Evolutionary conservation across 192 early-diverging fungal species (phyloP).

Genomic region (Linnemannia elongata): DNA sequence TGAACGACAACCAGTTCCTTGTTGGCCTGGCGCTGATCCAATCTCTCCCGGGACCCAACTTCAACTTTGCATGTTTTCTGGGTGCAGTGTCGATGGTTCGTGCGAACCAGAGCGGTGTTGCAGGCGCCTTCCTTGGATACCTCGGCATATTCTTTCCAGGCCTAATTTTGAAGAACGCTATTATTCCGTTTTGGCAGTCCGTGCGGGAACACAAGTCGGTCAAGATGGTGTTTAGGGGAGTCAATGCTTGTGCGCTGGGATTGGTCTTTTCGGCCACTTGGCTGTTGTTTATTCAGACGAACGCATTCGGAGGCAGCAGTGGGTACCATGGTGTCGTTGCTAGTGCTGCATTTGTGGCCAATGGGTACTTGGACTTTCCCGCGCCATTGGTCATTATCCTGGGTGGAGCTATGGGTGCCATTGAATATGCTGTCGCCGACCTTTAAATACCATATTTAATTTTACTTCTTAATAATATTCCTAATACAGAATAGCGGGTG

Average conservation of each 20-base stretch:
- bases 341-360: constrained; percentile 48
- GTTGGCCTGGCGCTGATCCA: constrained; percentile 76
- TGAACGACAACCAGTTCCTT: constrained; percentile 68
- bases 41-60: constrained; percentile 70
- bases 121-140: constrained; percentile 66
- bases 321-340: constrained; percentile 57
- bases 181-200: constrained; percentile 74
- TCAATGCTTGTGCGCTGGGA: constrained; percentile 75
- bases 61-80: constrained; percentile 76
- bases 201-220: constrained; percentile 57
- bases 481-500: too few relatives aligned
- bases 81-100: constrained; percentile 69
- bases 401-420: constrained; percentile 56
- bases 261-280: constrained; percentile 74
- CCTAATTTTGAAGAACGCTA: constrained; percentile 66
- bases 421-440: constrained; percentile 41
- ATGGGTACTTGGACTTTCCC: constrained; percentile 45
- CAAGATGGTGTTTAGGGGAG: constrained; percentile 67
- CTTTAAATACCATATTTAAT: not conserved
- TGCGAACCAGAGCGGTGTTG: constrained; percentile 42
- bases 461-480: not conserved
- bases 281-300: constrained; percentile 61
- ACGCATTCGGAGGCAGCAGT: constrained; percentile 31
- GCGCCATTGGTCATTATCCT: constrained; percentile 49
- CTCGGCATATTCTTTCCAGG: constrained; percentile 76